phyloP scores from a whole-genome alignment of 179 eudicot species.

The Patellifolia procumbens region DNA sequence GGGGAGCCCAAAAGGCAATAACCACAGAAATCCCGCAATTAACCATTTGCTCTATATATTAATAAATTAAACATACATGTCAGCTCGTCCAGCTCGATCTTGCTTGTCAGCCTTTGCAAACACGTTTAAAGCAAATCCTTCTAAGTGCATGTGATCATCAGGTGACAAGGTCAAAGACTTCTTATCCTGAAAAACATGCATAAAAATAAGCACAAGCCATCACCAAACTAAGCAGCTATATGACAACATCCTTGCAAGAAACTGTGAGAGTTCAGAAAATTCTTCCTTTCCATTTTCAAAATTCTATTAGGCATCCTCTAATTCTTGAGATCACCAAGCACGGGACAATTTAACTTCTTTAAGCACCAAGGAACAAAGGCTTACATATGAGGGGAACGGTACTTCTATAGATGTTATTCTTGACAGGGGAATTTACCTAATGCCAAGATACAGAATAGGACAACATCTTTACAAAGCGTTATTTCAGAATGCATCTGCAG shows the following conservation, averaged over 20 bases:
- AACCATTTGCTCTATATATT: neutral
- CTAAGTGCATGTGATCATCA: conserved; percentile 83
- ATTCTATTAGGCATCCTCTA: neutral
- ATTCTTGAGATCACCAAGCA: no score
- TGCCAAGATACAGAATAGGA: neutral
- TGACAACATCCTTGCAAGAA: neutral
- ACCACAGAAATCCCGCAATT: neutral
- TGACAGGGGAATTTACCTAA: neutral
- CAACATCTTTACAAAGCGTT: neutral
- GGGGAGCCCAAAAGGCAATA: neutral
- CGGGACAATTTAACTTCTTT: neutral
- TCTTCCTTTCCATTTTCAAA: neutral
- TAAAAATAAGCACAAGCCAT: conserved; percentile 14
- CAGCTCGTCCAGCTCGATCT: conserved; percentile 91
- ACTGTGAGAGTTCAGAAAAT: neutral
- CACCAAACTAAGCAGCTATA: neutral
- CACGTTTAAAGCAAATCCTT: conserved; percentile 91
- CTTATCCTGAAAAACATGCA: conserved; percentile 62
- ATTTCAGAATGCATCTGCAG: neutral
- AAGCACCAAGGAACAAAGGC: neutral
- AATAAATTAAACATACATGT: conserved; percentile 53
- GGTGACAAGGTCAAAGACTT: conserved; percentile 73
- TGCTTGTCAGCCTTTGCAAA: conserved; percentile 97
- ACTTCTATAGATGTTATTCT: neutral
- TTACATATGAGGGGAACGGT: neutral